Conservation (phyloP, 345 rosid species). For the Rubroshorea leprosula region DNA sequence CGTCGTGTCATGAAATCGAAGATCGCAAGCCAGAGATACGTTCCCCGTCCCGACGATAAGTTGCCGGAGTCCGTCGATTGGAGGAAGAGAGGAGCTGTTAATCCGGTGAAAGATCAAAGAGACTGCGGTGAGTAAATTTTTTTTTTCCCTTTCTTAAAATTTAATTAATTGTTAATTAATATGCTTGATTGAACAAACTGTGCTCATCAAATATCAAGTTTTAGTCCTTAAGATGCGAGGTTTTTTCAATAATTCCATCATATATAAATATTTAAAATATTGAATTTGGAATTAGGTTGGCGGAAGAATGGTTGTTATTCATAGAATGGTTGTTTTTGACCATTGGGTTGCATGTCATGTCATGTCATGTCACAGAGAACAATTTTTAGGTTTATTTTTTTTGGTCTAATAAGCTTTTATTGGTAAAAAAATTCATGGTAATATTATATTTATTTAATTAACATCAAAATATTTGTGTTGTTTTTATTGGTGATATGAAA, state of each 20-base stretch:
- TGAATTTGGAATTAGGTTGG: not conserved
- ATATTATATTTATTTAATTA: too few species aligned
- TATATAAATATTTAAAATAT: not conserved
- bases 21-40: conserved; percentile 33
- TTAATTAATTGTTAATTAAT: not conserved
- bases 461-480: too few species aligned
- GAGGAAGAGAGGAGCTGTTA: conserved; percentile 75
- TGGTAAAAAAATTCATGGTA: too few species aligned
- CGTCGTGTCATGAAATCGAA: conserved; percentile 45
- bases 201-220: not conserved
- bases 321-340: not conserved
- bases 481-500: too few species aligned
- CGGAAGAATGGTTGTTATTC: not conserved
- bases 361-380: too few species aligned
- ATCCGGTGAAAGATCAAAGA: conserved; percentile 75
- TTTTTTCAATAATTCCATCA: not conserved
- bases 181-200: not conserved
- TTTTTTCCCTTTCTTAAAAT: not conserved
- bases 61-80: conserved; percentile 75
- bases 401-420: too few species aligned
- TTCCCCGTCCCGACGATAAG: conserved; percentile 29
- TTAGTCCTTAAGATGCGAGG: not conserved
- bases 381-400: too few species aligned
- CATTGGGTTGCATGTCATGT: not conserved
- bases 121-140: conserved; percentile 53